Evolutionary conservation across 208 protist species (phyloP).

Genomic region (Herpetomonas muscarum): DNA sequence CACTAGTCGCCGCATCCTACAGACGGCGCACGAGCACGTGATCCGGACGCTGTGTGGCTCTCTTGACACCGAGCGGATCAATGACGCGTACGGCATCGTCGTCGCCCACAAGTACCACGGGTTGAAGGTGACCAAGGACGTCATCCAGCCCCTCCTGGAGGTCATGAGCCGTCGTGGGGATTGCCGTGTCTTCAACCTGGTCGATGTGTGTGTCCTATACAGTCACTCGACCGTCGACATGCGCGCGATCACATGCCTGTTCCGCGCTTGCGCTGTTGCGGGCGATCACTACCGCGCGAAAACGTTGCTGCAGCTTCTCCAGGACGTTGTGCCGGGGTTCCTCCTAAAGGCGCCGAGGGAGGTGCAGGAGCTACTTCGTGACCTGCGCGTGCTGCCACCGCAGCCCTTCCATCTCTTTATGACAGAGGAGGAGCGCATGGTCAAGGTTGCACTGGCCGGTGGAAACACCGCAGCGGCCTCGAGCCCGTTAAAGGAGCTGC

Average conservation of each 20-base stretch:
- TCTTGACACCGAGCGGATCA: conserved; percentile 48
- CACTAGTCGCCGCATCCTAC: conserved; percentile 31
- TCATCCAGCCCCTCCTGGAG: conserved; percentile 55
- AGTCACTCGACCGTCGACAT: conserved; percentile 70
- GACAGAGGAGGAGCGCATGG: conserved; percentile 34
- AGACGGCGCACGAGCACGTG: conserved; percentile 47
- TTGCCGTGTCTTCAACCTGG: conserved; percentile 82
- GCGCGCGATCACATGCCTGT: conserved; percentile 63
- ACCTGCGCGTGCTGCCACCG: conserved; percentile 50
- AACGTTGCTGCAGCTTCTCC: conserved; percentile 64
- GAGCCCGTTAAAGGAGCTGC: background rate
- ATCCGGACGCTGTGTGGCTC: conserved; percentile 50
- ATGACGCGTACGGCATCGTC: conserved; percentile 80
- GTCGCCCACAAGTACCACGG: conserved; percentile 88
- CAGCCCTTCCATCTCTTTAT: conserved; percentile 61
- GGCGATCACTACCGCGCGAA: conserved; percentile 77
- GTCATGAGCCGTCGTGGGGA: conserved; percentile 66
- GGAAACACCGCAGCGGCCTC: background rate
- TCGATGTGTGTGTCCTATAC: conserved; percentile 84
- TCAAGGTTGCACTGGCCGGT: conserved; percentile 25
- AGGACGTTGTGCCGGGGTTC: conserved; percentile 79
- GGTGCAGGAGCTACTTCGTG: conserved; percentile 47
- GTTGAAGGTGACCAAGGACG: conserved; percentile 58
- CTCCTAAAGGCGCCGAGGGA: conserved; percentile 50
- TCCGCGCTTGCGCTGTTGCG: conserved; percentile 66